Evolutionary conservation across 352 stramenopile genomes (phyloP).

Genomic region (Globisporangium cederbergense): DNA sequence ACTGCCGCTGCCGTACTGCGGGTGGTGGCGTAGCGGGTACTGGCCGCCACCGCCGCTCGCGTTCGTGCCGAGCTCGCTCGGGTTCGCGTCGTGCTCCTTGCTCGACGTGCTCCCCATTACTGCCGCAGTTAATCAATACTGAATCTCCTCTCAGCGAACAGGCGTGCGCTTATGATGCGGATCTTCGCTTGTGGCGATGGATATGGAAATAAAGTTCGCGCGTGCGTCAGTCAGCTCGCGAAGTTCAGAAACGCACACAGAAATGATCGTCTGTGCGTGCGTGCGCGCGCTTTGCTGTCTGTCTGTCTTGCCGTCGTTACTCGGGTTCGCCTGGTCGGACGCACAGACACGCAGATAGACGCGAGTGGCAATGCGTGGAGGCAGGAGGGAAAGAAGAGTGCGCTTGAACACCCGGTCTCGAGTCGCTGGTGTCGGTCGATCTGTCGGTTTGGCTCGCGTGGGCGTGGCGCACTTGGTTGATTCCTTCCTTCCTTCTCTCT

Average conservation of each 20-base stretch:
- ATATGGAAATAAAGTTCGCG: neutral
- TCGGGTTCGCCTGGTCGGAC: too few species aligned
- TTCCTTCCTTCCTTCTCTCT: constrained; percentile 1
- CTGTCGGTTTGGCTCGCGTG: neutral
- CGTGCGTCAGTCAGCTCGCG: neutral
- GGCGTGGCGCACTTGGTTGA: constrained; percentile 6
- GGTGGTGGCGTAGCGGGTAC: constrained; percentile 67
- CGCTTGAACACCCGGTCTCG: constrained; percentile 1
- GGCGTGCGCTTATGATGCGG: neutral
- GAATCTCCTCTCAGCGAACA: neutral
- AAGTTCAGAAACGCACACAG: constrained; percentile 12
- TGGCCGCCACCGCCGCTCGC: constrained; percentile 31
- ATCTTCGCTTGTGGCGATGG: neutral
- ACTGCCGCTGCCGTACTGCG: constrained; percentile 35
- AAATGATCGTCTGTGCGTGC: constrained; percentile 1
- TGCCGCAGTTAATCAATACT: neutral
- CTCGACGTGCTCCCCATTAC: constrained; percentile 81
- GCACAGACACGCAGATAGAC: neutral
- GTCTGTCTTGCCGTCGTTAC: neutral
- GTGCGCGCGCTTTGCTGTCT: neutral
- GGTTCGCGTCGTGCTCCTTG: constrained; percentile 78
- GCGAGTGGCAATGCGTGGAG: neutral
- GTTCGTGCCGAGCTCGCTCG: constrained; percentile 69
- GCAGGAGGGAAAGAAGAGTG: neutral
- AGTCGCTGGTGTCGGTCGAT: neutral